Base-by-base conservation (phyloP, 2,329 filamentous ascomycete species). In the Whalleya microplaca region DNA sequence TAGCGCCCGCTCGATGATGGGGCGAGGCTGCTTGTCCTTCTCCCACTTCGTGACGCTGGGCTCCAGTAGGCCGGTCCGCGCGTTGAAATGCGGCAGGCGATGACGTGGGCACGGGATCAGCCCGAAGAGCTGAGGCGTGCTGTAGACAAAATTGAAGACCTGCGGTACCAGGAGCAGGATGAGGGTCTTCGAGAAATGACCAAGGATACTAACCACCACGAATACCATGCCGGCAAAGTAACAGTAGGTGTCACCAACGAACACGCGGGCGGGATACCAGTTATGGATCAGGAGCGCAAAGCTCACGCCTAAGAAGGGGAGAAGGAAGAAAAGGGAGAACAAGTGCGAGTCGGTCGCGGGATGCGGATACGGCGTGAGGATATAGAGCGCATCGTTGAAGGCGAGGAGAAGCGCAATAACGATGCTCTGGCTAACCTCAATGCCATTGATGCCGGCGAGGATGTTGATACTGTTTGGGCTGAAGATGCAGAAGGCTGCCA, bases 181-280 rank as follows among this genome's bases (percentile, higher is more conserved):
- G 45, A 99, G 83, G 0, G 95, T 99, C 78, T 99, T 99, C 79
- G 91, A 96, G 78, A 99, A 99, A 78, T 99, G 95, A 21, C 95
- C 95, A 50, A 97, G 83, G 69, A 99, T 98, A 62, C 92, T 92
- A 63, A 98, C 95, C 44, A 97, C 93, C 51, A 94, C 95, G 72
- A 99, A 99, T 41, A 98, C 91, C 92, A 99, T 99, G 64, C 95
- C 95, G 0, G 95, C 95, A 74, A 99, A 97, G 78, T 99, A 99
- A 82, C 95, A 99, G 82, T 98, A 99, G 3, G 95, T 99, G 75
- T 99, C 95, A 53, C 95, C 95, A 9, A 98, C 94, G 70, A 99
- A 99, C 9, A 98, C 95, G 67, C 87, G 88, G 21, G 94, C 92
- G 0, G 95, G 95, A 71, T 92, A 99, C 91, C 92, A 96, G 75